These are phyloP conservation scores for Arxiozyma heterogenica DNA, from an alignment of 1,139 yeast species.

Conservation along the genomic window DNA sequence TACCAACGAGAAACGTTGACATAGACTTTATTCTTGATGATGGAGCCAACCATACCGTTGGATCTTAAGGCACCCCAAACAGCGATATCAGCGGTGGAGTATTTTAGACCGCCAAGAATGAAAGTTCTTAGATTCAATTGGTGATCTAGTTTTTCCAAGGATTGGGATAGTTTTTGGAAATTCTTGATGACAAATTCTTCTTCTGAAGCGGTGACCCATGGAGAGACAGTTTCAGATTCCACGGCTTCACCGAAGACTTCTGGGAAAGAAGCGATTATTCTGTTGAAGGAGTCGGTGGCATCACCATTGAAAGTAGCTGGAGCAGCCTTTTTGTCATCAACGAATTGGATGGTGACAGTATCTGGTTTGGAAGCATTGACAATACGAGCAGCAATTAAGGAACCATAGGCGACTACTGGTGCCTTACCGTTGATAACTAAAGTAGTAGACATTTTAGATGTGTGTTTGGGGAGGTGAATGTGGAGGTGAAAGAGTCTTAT, in stretches of 20 bases:
- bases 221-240: conserved; percentile 35
- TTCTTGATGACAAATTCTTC: conserved; percentile 70
- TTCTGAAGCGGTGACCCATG: conserved; percentile 65
- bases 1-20: conserved; percentile 92
- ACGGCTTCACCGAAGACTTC: conserved; percentile 33
- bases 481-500: not conserved
- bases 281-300: conserved; percentile 36
- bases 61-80: conserved; percentile 93
- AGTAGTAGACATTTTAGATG: conserved; percentile 21
- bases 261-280: conserved; percentile 40
- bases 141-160: conserved; percentile 71
- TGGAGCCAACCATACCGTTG: conserved; percentile 85
- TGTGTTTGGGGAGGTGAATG: not conserved
- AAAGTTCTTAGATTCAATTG: conserved; percentile 82
- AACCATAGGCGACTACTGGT: conserved; percentile 70
- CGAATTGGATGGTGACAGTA: conserved; percentile 53
- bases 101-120: conserved; percentile 50
- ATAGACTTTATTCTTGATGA: conserved; percentile 74
- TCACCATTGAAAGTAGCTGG: conserved; percentile 32
- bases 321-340: conserved; percentile 51
- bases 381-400: conserved; percentile 66
- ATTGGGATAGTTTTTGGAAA: conserved; percentile 72
- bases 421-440: conserved; percentile 81
- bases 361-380: conserved; percentile 48
- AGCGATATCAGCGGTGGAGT: conserved; percentile 73